These are phyloP conservation scores for Aspergillus affinis DNA, from an alignment of 495 filamentous ascomycete species.

Conservation along the genomic window DNA sequence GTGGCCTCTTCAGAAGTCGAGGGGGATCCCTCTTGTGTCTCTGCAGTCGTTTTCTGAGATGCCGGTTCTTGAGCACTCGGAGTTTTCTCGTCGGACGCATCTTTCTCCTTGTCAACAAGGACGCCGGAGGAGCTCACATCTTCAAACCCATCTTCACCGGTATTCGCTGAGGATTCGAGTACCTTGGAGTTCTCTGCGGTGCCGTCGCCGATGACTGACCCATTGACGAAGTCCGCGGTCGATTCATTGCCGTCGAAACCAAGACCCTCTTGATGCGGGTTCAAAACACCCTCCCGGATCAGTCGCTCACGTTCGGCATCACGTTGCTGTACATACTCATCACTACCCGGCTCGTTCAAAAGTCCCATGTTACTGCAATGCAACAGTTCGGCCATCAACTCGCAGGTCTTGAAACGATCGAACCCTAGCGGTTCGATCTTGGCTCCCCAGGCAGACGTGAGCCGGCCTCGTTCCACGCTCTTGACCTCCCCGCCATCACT, in stretches of 20 bases:
- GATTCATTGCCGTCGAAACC: conserved; percentile 51
- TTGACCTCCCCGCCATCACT: conserved; percentile 59
- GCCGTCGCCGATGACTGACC: conserved; percentile 32
- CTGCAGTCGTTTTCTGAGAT: conserved; percentile 10
- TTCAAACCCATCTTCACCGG: conserved; percentile 89
- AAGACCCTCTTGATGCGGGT: conserved; percentile 38
- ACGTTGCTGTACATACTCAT: conserved; percentile 77
- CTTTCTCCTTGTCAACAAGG: conserved; percentile 61
- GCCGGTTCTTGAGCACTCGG: conserved; percentile 10
- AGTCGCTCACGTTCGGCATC: conserved; percentile 80
- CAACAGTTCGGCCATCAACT: conserved; percentile 95
- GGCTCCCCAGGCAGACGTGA: conserved; percentile 83
- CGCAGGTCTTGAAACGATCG: conserved; percentile 98
- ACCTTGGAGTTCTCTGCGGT: conserved; percentile 50
- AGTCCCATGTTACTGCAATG: conserved; percentile 99
- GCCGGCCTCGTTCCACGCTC: conserved; percentile 58
- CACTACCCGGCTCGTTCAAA: conserved; percentile 88
- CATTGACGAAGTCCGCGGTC: conserved; percentile 42
- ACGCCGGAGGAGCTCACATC: conserved; percentile 75
- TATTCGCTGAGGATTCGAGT: conserved; percentile 65
- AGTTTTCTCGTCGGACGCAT: conserved; percentile 33
- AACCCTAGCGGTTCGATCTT: conserved; percentile 95
- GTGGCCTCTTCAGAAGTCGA: conserved; percentile 6
- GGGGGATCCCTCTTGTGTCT: background rate
- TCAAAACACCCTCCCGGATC: conserved; percentile 62